Conservation (phyloP, 176 grass and related monocot genomes). For the Oryza coarctata region DNA sequence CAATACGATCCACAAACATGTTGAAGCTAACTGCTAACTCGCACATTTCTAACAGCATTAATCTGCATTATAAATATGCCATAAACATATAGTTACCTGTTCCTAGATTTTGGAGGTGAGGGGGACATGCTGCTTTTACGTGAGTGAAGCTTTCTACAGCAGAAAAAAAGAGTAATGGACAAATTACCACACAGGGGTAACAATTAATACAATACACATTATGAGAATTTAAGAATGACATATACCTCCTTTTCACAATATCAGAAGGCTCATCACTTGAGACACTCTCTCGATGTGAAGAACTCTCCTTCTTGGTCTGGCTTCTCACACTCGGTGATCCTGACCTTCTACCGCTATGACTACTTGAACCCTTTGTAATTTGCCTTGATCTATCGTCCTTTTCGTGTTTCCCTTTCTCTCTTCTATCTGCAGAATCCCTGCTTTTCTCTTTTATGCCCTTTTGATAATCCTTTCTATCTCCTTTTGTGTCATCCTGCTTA, state of each 20-base stretch:
- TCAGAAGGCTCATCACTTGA: conserved; percentile 68
- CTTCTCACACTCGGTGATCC: conserved; percentile 52
- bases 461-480: conserved; percentile 37
- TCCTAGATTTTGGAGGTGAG: conserved; percentile 67
- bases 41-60: conserved; percentile 22
- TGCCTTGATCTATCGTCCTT: conserved; percentile 48
- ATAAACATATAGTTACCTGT: conserved; percentile 46
- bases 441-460: conserved; percentile 56
- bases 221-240: not conserved
- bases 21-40: not conserved
- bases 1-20: not conserved
- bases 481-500: conserved; percentile 46
- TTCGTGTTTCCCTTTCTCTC: conserved; percentile 46
- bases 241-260: conserved; percentile 50
- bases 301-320: conserved; percentile 52
- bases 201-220: conserved; percentile 25
- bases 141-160: conserved; percentile 60
- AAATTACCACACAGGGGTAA: conserved; percentile 5
- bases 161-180: conserved; percentile 29
- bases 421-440: conserved; percentile 57
- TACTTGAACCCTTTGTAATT: conserved; percentile 39
- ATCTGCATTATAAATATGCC: not conserved
- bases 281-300: conserved; percentile 53
- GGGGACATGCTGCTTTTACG: conserved; percentile 52
- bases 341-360: conserved; percentile 51